A percentile compares a stretch with the other conserved stretches of the same genome.
These are phyloP conservation scores for Schwanniomyces sp. DNA, from an alignment of 805 yeast genomes.

Conservation along the genomic window DNA sequence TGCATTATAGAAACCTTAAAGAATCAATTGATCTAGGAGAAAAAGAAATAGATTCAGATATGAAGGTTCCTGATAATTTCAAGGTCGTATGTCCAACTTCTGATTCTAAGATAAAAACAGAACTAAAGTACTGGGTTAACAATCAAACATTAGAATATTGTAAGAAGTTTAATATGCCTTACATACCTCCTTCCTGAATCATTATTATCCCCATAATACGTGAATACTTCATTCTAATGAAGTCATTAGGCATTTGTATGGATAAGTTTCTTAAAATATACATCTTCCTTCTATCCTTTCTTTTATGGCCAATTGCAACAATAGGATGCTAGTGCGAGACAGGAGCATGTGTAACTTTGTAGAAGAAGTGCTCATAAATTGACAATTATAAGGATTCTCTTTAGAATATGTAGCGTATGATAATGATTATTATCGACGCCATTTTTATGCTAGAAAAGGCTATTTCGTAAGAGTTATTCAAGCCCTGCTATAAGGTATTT, in stretches of 20 bases:
- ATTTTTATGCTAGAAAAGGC: no score
- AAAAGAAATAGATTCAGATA: slow-evolving; percentile 12
- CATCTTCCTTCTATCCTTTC: background rate
- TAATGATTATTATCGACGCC: no score
- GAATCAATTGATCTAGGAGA: slow-evolving; percentile 18
- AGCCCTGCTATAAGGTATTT: no score
- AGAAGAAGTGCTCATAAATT: no score
- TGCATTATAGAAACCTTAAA: slow-evolving; percentile 17
- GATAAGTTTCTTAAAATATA: no score
- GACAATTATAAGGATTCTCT: no score
- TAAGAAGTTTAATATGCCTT: slow-evolving; percentile 18
- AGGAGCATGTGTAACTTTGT: no score
- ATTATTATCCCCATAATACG: background rate
- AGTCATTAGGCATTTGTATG: background rate
- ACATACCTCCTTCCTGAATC: background rate
- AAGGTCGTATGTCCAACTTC: slow-evolving; percentile 24
- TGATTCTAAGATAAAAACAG: slow-evolving; percentile 9
- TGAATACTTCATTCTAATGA: background rate
- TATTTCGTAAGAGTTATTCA: no score
- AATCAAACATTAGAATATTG: slow-evolving; percentile 37
- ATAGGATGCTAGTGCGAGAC: no score
- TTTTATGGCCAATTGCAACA: no score
- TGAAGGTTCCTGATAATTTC: slow-evolving; percentile 20
- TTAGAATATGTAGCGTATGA: no score
- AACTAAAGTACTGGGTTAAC: slow-evolving; percentile 33